Evolutionary conservation across 2,329 filamentous ascomycete species (phyloP).

Genomic region (Colletotrichum eleusines): DNA sequence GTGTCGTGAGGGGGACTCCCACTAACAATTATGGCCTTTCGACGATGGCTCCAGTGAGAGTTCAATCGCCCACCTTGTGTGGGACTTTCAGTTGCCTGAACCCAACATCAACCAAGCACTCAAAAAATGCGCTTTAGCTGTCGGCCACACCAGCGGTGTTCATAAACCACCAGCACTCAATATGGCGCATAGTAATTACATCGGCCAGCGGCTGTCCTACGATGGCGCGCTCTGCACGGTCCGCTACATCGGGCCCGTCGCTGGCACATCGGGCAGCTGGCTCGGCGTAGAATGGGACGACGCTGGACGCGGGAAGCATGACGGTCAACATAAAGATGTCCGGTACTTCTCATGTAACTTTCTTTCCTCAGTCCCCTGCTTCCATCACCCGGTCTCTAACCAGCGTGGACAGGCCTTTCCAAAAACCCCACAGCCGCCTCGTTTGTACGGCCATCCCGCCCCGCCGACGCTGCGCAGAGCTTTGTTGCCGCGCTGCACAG

Average conservation of each 20-base stretch:
- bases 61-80: conserved; percentile 7
- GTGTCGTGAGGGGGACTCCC: not conserved
- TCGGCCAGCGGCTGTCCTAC: conserved; percentile 85
- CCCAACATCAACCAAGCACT: not conserved
- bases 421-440: conserved; percentile 80
- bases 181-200: conserved; percentile 58
- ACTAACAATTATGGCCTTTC: conserved; percentile 36
- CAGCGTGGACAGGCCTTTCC: conserved; percentile 62
- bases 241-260: conserved; percentile 82
- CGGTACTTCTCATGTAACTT: conserved; percentile 85
- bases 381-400: conserved; percentile 41
- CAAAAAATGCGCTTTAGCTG: conserved; percentile 9
- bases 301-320: conserved; percentile 85
- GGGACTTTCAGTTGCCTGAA: conserved; percentile 11
- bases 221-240: conserved; percentile 84
- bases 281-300: conserved; percentile 98
- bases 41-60: conserved; percentile 6
- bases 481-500: conserved; percentile 84
- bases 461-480: conserved; percentile 73
- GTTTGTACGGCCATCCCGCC: conserved; percentile 84
- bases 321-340: conserved; percentile 82
- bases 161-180: conserved; percentile 12
- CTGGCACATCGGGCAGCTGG: conserved; percentile 83
- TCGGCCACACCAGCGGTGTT: conserved; percentile 8
- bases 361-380: not conserved